A percentile compares a stretch with the other conserved stretches of the same genome.
These are phyloP conservation scores for Penicillium mononematosum DNA, from an alignment of 495 filamentous ascomycete genomes.

Conservation along the genomic window DNA sequence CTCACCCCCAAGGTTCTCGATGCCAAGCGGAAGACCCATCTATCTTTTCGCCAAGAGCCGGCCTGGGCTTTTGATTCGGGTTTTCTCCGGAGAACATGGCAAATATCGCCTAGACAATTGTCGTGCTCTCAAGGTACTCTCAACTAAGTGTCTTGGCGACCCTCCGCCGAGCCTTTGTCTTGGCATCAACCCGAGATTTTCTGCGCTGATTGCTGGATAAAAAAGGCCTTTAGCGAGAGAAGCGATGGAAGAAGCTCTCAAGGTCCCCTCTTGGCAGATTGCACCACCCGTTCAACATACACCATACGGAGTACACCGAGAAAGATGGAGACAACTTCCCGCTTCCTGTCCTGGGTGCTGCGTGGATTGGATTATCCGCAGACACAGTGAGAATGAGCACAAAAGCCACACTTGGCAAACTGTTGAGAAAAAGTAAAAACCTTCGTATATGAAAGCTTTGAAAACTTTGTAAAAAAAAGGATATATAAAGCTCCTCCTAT, in stretches of 20 bases:
- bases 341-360: background rate
- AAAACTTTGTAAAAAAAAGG: background rate
- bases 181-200: constrained; percentile 12
- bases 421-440: background rate
- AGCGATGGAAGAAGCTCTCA: constrained; percentile 9
- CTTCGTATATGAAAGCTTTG: background rate
- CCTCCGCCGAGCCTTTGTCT: constrained; percentile 20
- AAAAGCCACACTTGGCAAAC: constrained; percentile 5
- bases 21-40: constrained; percentile 19
- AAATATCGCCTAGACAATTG: background rate
- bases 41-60: constrained; percentile 14
- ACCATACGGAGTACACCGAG: background rate
- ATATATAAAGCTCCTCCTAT: constrained; percentile 5
- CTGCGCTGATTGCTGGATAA: background rate
- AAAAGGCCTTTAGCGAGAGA: background rate
- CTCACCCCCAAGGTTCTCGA: constrained; percentile 14
- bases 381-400: background rate
- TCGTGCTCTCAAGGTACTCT: constrained; percentile 26
- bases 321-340: background rate
- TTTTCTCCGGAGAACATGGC: background rate
- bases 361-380: background rate
- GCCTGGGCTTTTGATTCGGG: background rate
- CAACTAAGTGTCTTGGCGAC: constrained; percentile 22
- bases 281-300: background rate
- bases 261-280: constrained; percentile 20